phyloP scores from a whole-genome alignment of 2,329 filamentous ascomycete species.

The Stachybotrys chlorohalonatus region DNA sequence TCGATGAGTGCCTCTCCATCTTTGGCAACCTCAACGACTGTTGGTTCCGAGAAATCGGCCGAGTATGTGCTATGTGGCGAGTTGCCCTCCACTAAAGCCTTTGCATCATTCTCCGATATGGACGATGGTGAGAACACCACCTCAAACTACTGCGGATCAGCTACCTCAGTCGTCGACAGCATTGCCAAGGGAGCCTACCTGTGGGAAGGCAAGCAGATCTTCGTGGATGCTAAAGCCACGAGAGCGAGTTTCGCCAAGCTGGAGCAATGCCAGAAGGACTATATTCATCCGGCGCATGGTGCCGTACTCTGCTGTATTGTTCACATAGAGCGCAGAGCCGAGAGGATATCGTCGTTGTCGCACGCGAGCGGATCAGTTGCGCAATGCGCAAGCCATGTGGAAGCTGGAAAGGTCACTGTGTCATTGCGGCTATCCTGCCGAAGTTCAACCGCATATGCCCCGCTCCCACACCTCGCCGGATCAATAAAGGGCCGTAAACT shows the following conservation, averaged over 20 bases:
- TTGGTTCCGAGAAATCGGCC: constrained; percentile 29
- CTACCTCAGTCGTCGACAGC: background rate
- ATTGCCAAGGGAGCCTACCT: constrained; percentile 44
- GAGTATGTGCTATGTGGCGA: constrained; percentile 26
- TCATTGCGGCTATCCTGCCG: background rate
- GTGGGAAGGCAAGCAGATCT: constrained; percentile 78
- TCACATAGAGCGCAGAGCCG: constrained; percentile 17
- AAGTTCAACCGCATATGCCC: background rate
- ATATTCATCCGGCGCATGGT: constrained; percentile 43
- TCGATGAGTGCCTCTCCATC: background rate
- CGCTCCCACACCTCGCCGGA: background rate
- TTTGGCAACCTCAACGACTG: constrained; percentile 20
- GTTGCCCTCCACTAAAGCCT: constrained; percentile 43
- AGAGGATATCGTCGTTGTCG: background rate
- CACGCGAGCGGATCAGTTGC: constrained; percentile 3
- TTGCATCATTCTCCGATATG: constrained; percentile 62
- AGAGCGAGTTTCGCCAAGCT: constrained; percentile 38
- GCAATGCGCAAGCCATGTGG: background rate
- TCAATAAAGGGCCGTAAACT: background rate
- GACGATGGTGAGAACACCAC: constrained; percentile 66
- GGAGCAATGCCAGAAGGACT: constrained; percentile 32
- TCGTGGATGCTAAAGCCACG: constrained; percentile 75
- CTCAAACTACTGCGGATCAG: constrained; percentile 54
- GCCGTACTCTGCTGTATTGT: constrained; percentile 12
- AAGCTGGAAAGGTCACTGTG: constrained; percentile 3